These are phyloP conservation scores for Phylloboletellus chloephorus DNA, from an alignment of 1,284 basidiomycete genomes.

Conservation along the genomic window DNA sequence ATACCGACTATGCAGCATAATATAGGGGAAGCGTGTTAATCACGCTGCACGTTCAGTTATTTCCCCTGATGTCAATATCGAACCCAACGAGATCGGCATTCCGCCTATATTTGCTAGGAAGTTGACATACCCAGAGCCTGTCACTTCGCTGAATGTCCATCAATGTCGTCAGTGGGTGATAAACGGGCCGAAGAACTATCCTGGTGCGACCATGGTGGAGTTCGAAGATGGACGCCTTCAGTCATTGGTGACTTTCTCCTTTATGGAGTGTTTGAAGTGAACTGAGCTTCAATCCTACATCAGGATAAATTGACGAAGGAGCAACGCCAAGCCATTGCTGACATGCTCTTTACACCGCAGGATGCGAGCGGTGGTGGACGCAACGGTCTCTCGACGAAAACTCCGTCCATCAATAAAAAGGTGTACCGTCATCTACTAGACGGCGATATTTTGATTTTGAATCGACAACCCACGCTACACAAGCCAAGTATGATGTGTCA, in stretches of 20 bases:
- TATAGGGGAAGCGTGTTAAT: conserved; percentile 97
- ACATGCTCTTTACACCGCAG: conserved; percentile 92
- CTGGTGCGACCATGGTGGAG: conserved; percentile 93
- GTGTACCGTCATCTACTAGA: conserved; percentile 94
- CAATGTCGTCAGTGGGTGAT: conserved; percentile 90
- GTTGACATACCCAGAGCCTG: conserved; percentile 96
- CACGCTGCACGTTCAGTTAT: conserved; percentile 99
- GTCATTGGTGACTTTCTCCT: conserved; percentile 54
- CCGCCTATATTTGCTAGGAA: conserved; percentile 98
- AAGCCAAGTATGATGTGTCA: conserved; percentile 99
- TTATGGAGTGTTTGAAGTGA: not conserved
- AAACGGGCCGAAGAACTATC: conserved; percentile 85
- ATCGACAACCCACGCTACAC: conserved; percentile 97
- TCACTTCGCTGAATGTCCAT: conserved; percentile 88
- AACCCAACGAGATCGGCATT: conserved; percentile 98
- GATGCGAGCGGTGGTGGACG: conserved; percentile 55
- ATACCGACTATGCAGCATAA: conserved; percentile 7
- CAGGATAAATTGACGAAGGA: conserved; percentile 84
- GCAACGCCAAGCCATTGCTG: conserved; percentile 94
- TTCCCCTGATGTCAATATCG: conserved; percentile 98
- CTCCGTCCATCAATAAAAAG: conserved; percentile 87
- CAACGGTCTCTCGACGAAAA: conserved; percentile 63
- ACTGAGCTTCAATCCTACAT: conserved; percentile 6
- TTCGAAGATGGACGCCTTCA: conserved; percentile 90
- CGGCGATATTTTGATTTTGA: conserved; percentile 94